These are phyloP conservation scores for Tetrapisispora fleetii DNA, from an alignment of 805 yeast species.

Conservation along the genomic window DNA sequence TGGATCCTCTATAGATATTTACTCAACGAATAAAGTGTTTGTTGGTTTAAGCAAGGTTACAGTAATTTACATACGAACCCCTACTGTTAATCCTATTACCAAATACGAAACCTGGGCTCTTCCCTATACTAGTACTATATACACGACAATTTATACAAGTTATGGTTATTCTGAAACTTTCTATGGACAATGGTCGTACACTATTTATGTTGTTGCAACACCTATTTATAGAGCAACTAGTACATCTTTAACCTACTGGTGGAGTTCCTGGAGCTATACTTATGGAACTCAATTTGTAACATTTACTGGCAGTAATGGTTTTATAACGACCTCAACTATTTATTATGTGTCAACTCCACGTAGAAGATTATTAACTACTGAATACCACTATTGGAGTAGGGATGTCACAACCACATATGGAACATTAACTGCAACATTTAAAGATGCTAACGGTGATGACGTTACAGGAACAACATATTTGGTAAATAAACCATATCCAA, in stretches of 20 bases:
- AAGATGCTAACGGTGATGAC: background rate
- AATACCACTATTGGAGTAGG: background rate
- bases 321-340: background rate
- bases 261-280: background rate
- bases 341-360: slow-evolving; percentile 1
- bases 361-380: background rate
- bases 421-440: background rate
- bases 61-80: background rate
- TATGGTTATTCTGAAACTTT: background rate
- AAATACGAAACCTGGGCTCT: background rate
- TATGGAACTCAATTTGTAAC: background rate
- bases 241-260: background rate
- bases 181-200: background rate
- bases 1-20: background rate
- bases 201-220: background rate
- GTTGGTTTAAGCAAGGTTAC: background rate
- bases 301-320: background rate
- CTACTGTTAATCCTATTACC: background rate
- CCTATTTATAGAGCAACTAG: background rate
- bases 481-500: background rate
- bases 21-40: background rate
- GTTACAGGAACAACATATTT: background rate
- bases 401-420: background rate
- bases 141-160: background rate
- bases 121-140: background rate